Evolutionary conservation across 1,284 basidiomycete species (phyloP).

Genomic region (Cerrena zonata): DNA sequence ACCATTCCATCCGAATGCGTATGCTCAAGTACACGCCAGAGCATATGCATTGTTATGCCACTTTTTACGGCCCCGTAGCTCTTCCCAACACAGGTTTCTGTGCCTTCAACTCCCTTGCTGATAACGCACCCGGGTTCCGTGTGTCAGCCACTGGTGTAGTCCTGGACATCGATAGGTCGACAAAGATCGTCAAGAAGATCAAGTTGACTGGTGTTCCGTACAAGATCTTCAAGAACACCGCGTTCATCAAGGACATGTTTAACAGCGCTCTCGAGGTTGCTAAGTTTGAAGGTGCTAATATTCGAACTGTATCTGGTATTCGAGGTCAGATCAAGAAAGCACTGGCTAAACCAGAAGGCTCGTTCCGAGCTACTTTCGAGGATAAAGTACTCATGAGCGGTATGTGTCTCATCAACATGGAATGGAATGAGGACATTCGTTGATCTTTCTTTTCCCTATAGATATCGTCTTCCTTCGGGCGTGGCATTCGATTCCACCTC

Average conservation of each 20-base stretch:
- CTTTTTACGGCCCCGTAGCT: slow-evolving; percentile 89
- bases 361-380: slow-evolving; percentile 94
- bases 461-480: slow-evolving; percentile 94
- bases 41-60: slow-evolving; percentile 98
- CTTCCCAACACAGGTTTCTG: slow-evolving; percentile 97
- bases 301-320: slow-evolving; percentile 93
- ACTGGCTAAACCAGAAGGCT: slow-evolving; percentile 87
- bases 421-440: not conserved
- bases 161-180: slow-evolving; percentile 85
- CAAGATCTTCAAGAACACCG: slow-evolving; percentile 99
- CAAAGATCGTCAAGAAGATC: slow-evolving; percentile 96
- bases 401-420: slow-evolving; percentile 36
- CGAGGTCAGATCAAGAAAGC: slow-evolving; percentile 97
- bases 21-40: slow-evolving; percentile 99
- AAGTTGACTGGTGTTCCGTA: slow-evolving; percentile 92
- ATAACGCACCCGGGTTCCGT: slow-evolving; percentile 72
- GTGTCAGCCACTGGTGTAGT: slow-evolving; percentile 93
- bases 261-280: slow-evolving; percentile 87
- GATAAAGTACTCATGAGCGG: slow-evolving; percentile 96
- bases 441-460: slow-evolving; percentile 26
- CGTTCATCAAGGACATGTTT: slow-evolving; percentile 98
- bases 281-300: slow-evolving; percentile 96
- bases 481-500: slow-evolving; percentile 93
- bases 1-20: slow-evolving; percentile 94
- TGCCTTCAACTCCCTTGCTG: slow-evolving; percentile 84